phyloP scores from a whole-genome alignment of 2,329 filamentous ascomycete species.

The Neonectria hederae region DNA sequence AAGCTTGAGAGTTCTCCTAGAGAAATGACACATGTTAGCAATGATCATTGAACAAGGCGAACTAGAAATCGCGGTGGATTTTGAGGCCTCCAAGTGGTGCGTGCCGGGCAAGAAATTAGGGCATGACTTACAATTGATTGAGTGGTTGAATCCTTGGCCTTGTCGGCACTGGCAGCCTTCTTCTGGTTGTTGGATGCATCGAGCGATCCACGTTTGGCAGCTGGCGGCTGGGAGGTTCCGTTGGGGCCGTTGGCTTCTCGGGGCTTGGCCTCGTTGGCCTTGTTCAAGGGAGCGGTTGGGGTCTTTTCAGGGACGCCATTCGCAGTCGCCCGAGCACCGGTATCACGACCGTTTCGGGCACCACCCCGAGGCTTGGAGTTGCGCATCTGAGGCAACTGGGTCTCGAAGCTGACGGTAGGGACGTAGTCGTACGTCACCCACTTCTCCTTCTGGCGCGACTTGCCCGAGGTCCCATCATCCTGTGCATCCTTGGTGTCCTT shows the following conservation, averaged over 20 bases:
- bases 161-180: conserved; percentile 53
- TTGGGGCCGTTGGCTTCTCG: conserved; percentile 50
- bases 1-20: conserved; percentile 42
- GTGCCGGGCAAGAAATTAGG: neutral
- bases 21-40: conserved; percentile 14
- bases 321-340: conserved; percentile 49
- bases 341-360: conserved; percentile 52
- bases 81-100: neutral
- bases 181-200: conserved; percentile 54
- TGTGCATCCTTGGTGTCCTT: conserved; percentile 74
- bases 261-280: conserved; percentile 46
- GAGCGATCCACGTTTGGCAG: conserved; percentile 56
- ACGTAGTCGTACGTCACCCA: conserved; percentile 88
- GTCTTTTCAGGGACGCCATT: conserved; percentile 52
- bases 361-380: conserved; percentile 62
- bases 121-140: conserved; percentile 50
- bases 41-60: conserved; percentile 2
- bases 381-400: conserved; percentile 71
- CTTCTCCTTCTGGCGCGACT: conserved; percentile 76
- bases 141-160: conserved; percentile 53
- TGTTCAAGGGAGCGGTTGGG: conserved; percentile 42
- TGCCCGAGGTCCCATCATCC: conserved; percentile 56
- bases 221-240: conserved; percentile 49
- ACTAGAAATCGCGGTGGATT: neutral
- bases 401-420: conserved; percentile 86